A percentile compares a stretch with the other conserved stretches of the same genome.
phyloP scores from a whole-genome alignment of 768 basidiomycete genomes.

The Termitomyces sp. region DNA sequence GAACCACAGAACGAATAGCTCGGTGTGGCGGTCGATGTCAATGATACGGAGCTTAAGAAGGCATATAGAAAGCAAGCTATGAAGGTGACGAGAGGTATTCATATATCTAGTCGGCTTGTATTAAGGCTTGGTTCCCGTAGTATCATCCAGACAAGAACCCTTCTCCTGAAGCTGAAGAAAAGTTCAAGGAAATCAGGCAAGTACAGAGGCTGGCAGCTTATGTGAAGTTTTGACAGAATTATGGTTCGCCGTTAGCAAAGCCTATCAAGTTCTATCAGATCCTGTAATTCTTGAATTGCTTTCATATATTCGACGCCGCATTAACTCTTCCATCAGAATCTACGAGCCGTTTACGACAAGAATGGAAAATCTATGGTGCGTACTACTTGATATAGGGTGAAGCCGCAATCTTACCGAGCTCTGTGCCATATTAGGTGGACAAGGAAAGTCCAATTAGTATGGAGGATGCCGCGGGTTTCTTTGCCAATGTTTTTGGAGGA shows the following conservation, averaged over 20 bases:
- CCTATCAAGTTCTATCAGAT: constrained; percentile 89
- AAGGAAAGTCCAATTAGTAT: constrained; percentile 74
- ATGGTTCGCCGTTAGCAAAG: constrained; percentile 54
- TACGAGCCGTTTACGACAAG: constrained; percentile 89
- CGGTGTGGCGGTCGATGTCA: constrained; percentile 63
- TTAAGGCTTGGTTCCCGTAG: constrained; percentile 27
- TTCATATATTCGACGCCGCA: not conserved
- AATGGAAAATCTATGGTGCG: constrained; percentile 86
- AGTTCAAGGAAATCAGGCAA: constrained; percentile 94
- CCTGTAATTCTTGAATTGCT: constrained; percentile 42
- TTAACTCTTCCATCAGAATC: constrained; percentile 42
- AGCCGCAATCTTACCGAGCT: not conserved
- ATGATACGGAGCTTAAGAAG: constrained; percentile 85
- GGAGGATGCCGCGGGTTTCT: constrained; percentile 93
- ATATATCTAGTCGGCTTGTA: not conserved
- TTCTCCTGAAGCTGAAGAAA: constrained; percentile 88
- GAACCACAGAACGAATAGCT: constrained; percentile 37
- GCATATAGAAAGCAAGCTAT: constrained; percentile 93
- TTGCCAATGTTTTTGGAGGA: constrained; percentile 93
- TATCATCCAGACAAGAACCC: constrained; percentile 96
- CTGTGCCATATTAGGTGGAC: constrained; percentile 46
- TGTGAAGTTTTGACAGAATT: not conserved
- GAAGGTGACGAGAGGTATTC: constrained; percentile 43
- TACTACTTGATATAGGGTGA: not conserved
- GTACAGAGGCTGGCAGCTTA: constrained; percentile 4